phyloP scores from a whole-genome alignment of 805 yeast genomes.

The Lachancea waltii region DNA sequence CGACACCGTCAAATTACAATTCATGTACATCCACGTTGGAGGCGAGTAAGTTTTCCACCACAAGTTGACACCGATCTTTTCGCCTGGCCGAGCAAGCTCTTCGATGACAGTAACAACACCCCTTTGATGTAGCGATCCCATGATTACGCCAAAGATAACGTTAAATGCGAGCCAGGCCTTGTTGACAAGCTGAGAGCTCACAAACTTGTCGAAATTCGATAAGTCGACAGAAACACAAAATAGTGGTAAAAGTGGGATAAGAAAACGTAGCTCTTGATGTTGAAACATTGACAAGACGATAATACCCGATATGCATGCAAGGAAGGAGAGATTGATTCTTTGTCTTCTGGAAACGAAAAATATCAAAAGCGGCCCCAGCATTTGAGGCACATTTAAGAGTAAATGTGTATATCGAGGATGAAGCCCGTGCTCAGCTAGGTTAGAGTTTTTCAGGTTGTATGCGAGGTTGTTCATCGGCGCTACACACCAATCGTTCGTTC shows the following conservation, averaged over 20 bases:
- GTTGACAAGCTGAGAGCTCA: constrained; percentile 17
- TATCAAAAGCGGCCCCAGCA: constrained; percentile 71
- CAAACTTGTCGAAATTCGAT: constrained; percentile 21
- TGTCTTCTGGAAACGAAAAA: constrained; percentile 33
- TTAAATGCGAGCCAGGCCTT: constrained; percentile 62
- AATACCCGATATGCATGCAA: constrained; percentile 58
- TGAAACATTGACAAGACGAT: constrained; percentile 61
- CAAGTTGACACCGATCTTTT: constrained; percentile 39
- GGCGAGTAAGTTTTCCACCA: constrained; percentile 97
- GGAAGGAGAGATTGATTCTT: constrained; percentile 42
- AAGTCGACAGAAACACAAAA: constrained; percentile 51
- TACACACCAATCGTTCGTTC: constrained; percentile 32
- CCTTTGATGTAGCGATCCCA: constrained; percentile 86
- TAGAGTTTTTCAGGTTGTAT: constrained; percentile 56
- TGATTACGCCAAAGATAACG: constrained; percentile 46
- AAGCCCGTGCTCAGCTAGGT: constrained; percentile 72
- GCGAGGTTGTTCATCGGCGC: constrained; percentile 72
- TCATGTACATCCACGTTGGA: constrained; percentile 71
- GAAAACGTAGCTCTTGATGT: constrained; percentile 90
- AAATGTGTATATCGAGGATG: constrained; percentile 76
- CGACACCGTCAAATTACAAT: constrained; percentile 18
- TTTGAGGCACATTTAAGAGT: constrained; percentile 66
- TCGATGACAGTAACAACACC: constrained; percentile 71
- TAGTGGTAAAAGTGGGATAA: constrained; percentile 73
- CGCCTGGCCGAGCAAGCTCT: constrained; percentile 28